Conservation (phyloP, 352 stramenopile species). For the Pilasporangium apinafurcum region DNA sequence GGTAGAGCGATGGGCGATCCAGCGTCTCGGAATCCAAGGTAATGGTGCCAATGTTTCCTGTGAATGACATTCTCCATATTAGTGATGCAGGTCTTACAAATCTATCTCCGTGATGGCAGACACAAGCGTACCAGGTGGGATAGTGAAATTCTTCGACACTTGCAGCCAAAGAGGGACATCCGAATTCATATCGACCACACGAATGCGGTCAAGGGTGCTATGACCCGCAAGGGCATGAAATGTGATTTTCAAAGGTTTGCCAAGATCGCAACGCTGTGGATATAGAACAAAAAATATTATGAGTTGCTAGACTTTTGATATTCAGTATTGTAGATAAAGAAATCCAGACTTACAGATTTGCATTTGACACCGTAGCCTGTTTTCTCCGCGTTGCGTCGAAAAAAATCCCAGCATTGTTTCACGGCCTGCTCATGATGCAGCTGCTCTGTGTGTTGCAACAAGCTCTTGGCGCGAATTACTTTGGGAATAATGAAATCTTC, state of each 20-base stretch:
- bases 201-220: slow-evolving; percentile 72
- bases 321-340: not conserved
- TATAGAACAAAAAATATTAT: slow-evolving; percentile 1
- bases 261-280: slow-evolving; percentile 66
- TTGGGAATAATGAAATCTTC: slow-evolving; percentile 84
- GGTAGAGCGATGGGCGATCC: slow-evolving; percentile 71
- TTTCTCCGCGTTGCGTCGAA: slow-evolving; percentile 63
- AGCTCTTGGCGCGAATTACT: slow-evolving; percentile 68
- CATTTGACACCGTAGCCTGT: slow-evolving; percentile 67
- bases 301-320: too few species aligned
- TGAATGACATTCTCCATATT: not conserved
- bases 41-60: slow-evolving; percentile 66
- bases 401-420: slow-evolving; percentile 67
- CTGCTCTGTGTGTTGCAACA: slow-evolving; percentile 84
- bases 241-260: slow-evolving; percentile 70
- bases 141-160: slow-evolving; percentile 78
- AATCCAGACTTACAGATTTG: slow-evolving; percentile 35
- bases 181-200: slow-evolving; percentile 83
- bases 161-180: slow-evolving; percentile 77
- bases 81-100: not conserved
- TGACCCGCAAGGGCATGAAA: slow-evolving; percentile 69
- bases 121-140: slow-evolving; percentile 45
- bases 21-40: slow-evolving; percentile 80
- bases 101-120: not conserved
- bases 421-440: slow-evolving; percentile 81